phyloP scores from a whole-genome alignment of 129 eudicot species.

The Flaveria trinervia region DNA sequence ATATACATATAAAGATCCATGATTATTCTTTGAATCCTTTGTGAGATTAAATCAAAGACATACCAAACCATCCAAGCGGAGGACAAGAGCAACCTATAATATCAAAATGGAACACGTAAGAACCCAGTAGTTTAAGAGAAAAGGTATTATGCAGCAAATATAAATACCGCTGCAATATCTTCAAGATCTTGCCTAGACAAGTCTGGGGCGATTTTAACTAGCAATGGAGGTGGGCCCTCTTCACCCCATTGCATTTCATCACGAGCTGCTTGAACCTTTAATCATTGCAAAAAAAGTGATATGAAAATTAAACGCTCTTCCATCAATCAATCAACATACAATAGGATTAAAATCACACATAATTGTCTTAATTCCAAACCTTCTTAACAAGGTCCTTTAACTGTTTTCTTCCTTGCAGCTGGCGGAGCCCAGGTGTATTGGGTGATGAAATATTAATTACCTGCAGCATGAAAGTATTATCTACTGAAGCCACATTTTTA shows the following conservation, averaged over 20 bases:
- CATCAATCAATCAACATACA: background rate
- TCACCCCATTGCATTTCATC: constrained; percentile 99
- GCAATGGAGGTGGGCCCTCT: constrained; percentile 98
- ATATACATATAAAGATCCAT: constrained; percentile 10
- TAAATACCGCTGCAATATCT: constrained; percentile 90
- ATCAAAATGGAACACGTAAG: constrained; percentile 26
- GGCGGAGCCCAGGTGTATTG: constrained; percentile 96
- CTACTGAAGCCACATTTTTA: background rate
- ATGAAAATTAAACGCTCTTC: background rate
- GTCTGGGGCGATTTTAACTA: constrained; percentile 98
- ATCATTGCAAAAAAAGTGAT: constrained; percentile 12
- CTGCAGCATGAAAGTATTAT: constrained; percentile 36
- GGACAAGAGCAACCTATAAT: constrained; percentile 95
- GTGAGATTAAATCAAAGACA: constrained; percentile 22
- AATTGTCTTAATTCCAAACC: constrained; percentile 43
- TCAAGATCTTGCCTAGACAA: constrained; percentile 97
- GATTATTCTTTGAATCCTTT: constrained; percentile 12
- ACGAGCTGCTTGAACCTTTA: constrained; percentile 97
- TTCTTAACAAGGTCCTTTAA: constrained; percentile 93
- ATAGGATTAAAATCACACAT: background rate
- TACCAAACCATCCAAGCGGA: constrained; percentile 97
- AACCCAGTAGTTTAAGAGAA: constrained; percentile 11
- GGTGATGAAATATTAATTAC: constrained; percentile 95
- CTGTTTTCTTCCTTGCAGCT: constrained; percentile 97
- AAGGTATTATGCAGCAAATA: constrained; percentile 5